Evolutionary conservation across 768 basidiomycete genomes (phyloP).

Genomic region (Boletus barrowsii): DNA sequence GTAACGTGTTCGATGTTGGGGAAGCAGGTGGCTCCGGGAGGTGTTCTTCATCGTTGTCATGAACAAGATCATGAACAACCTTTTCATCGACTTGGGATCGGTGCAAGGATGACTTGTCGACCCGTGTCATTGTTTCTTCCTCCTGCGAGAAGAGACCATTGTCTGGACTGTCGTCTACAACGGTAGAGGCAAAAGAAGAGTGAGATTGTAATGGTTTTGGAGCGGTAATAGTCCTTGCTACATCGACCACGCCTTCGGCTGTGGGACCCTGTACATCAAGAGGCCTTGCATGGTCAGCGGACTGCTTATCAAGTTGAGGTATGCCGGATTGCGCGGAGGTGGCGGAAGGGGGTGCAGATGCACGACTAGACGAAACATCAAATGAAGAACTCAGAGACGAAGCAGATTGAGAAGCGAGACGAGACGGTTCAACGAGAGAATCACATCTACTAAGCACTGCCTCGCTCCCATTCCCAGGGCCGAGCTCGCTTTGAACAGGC

Average conservation of each 20-base stretch:
- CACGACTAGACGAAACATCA: conserved; percentile 48
- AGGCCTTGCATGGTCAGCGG: conserved; percentile 47
- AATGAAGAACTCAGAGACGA: conserved; percentile 33
- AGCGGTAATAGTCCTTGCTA: conserved; percentile 6
- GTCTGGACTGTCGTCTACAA: conserved; percentile 45
- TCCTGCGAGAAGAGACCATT: conserved; percentile 28
- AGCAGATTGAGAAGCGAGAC: conserved; percentile 30
- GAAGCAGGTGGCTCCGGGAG: conserved; percentile 60
- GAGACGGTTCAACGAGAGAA: conserved; percentile 31
- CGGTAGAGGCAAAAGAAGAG: conserved; percentile 50
- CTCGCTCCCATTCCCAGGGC: conserved; percentile 20
- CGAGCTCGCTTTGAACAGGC: conserved; percentile 11
- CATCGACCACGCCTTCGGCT: neutral
- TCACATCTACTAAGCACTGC: conserved; percentile 15
- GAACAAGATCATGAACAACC: conserved; percentile 7
- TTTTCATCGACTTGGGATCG: conserved; percentile 18
- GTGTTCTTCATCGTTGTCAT: conserved; percentile 41
- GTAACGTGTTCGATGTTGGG: conserved; percentile 48
- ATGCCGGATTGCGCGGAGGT: conserved; percentile 30
- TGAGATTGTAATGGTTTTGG: conserved; percentile 38
- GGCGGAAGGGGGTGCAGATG: conserved; percentile 31
- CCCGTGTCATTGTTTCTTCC: conserved; percentile 19
- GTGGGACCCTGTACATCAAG: conserved; percentile 42
- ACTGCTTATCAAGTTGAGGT: conserved; percentile 43
- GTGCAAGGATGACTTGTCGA: conserved; percentile 23